Evolutionary conservation across 2,329 filamentous ascomycete genomes (phyloP).

Genomic region (Scolecobasidium constrictum): DNA sequence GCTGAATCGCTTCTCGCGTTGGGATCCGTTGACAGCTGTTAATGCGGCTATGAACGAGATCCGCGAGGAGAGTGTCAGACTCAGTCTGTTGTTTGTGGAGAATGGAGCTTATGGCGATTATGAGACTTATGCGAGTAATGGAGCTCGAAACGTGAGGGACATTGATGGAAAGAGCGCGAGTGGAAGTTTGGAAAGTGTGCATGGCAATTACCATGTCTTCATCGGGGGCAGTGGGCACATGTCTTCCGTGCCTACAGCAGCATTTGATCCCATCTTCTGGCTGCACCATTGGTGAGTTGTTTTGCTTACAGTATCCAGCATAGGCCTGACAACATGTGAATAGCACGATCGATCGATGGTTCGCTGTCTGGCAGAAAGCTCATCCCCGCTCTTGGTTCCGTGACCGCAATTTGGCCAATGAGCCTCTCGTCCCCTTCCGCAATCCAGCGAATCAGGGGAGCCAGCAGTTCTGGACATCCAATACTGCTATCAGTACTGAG

Average conservation of each 20-base stretch:
- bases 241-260: neutral
- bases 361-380: neutral
- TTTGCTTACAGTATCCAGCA: too few species aligned
- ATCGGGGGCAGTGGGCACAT: constrained; percentile 8
- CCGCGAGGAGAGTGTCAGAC: neutral
- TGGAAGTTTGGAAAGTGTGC: too few species aligned
- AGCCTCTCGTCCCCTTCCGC: neutral
- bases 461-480: constrained; percentile 5
- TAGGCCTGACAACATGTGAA: too few species aligned
- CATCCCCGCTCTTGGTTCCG: neutral
- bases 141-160: too few species aligned
- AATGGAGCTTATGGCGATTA: too few species aligned
- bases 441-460: neutral
- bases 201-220: neutral
- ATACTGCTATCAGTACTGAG: constrained; percentile 11
- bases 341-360: neutral
- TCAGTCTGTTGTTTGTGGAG: neutral
- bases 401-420: neutral
- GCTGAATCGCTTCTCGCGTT: neutral
- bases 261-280: constrained; percentile 11
- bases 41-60: neutral
- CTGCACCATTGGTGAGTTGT: constrained; percentile 7
- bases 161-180: too few species aligned
- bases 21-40: neutral
- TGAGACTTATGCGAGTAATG: too few species aligned